Percentiles rank a stretch among this genome's conserved stretches.
phyloP scores from a whole-genome alignment of 2,329 filamentous ascomycete species.

The Didymella lethalis region DNA sequence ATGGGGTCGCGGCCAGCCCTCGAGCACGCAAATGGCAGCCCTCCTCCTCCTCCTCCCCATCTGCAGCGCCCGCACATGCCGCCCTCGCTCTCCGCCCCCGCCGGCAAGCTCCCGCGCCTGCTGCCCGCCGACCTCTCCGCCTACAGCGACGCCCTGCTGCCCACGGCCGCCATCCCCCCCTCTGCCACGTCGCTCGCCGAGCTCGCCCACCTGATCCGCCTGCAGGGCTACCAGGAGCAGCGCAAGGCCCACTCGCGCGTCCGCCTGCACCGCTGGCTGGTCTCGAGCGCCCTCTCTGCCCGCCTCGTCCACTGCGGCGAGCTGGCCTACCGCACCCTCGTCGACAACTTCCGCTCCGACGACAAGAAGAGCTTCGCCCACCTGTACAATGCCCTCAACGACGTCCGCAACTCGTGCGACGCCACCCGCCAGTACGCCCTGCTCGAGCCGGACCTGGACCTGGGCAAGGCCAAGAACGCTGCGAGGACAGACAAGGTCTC shows the following conservation, averaged over 20 bases:
- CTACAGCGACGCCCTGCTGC: constrained; percentile 69
- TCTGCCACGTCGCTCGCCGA: constrained; percentile 77
- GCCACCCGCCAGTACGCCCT: constrained; percentile 74
- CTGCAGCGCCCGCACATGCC: constrained; percentile 38
- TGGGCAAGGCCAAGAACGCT: constrained; percentile 49
- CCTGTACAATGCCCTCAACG: constrained; percentile 79
- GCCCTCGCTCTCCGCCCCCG: constrained; percentile 56
- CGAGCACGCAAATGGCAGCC: constrained; percentile 9
- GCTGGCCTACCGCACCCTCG: constrained; percentile 76
- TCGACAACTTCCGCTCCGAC: constrained; percentile 79
- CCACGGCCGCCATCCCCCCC: constrained; percentile 61
- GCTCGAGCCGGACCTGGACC: constrained; percentile 75
- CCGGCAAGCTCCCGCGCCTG: constrained; percentile 60
- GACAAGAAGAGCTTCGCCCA: constrained; percentile 79
- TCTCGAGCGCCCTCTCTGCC: constrained; percentile 77
- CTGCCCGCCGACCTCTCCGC: constrained; percentile 71
- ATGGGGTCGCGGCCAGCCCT: constrained; percentile 8
- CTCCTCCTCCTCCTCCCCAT: background rate
- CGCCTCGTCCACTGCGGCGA: constrained; percentile 78
- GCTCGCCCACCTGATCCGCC: constrained; percentile 77
- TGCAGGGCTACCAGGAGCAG: constrained; percentile 83
- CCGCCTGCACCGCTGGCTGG: constrained; percentile 75
- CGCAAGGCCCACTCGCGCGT: constrained; percentile 76
- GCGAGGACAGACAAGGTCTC: constrained; percentile 55
- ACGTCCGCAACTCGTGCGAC: constrained; percentile 80